These are phyloP conservation scores for Populus ilicifolia DNA, from an alignment of 345 rosid species.

Conservation along the genomic window DNA sequence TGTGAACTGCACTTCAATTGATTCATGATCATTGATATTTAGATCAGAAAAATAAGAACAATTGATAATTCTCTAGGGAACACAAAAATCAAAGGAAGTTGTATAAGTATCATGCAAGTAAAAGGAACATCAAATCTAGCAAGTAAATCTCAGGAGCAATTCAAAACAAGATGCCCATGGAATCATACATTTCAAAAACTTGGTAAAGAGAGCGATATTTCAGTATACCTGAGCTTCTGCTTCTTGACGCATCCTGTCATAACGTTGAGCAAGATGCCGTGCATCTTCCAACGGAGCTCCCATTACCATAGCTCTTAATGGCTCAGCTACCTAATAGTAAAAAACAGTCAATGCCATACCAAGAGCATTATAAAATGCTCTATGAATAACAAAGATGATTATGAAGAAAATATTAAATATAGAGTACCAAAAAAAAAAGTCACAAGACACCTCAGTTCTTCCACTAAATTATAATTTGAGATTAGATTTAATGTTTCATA, in stretches of 20 bases:
- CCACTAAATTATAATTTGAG: background rate
- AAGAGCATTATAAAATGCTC: background rate
- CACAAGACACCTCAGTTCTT: background rate
- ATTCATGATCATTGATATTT: background rate
- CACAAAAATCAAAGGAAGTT: background rate
- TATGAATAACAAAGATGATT: background rate
- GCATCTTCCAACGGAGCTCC: conserved; percentile 97
- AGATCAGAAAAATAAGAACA: background rate
- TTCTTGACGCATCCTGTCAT: conserved; percentile 89
- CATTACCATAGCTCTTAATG: conserved; percentile 87
- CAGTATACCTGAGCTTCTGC: conserved; percentile 82
- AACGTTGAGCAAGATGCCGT: conserved; percentile 94
- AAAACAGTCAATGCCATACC: conserved; percentile 16
- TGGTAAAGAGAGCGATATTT: conserved; percentile 1
- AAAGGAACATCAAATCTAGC: background rate
- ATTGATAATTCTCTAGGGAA: background rate
- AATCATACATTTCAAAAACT: conserved; percentile 1
- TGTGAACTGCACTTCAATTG: background rate
- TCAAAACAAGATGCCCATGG: background rate
- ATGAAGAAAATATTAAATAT: background rate
- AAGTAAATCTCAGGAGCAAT: background rate
- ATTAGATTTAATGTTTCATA: background rate
- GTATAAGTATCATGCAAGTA: background rate
- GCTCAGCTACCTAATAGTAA: conserved; percentile 78
- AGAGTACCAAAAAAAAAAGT: background rate